These are phyloP conservation scores for Papiliotrema fonsecae DNA, from an alignment of 1,284 basidiomycete genomes.

Conservation along the genomic window DNA sequence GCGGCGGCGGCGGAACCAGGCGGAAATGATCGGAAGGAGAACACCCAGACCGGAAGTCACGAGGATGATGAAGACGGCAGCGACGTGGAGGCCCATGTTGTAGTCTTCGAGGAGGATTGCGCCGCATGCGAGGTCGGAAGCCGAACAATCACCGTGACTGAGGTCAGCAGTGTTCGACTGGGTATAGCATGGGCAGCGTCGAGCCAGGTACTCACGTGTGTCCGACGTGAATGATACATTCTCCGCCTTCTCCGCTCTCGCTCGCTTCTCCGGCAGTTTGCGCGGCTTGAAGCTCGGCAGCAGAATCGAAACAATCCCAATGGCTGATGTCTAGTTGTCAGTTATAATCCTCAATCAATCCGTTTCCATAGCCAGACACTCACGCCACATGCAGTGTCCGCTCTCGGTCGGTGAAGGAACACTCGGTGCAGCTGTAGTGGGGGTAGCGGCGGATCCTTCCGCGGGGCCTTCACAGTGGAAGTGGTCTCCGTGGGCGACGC, in stretches of 20 bases:
- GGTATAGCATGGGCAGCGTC: background rate
- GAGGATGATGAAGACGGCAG: constrained; percentile 48
- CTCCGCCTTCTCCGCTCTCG: too few species aligned
- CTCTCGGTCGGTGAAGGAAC: constrained; percentile 26
- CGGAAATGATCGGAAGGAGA: constrained; percentile 37
- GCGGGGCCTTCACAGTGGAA: constrained; percentile 27
- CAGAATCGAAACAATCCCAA: constrained; percentile 29
- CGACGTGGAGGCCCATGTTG: constrained; percentile 49
- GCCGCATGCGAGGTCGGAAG: constrained; percentile 40
- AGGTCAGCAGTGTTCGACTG: background rate
- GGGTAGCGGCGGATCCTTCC: constrained; percentile 10
- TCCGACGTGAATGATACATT: constrained; percentile 35
- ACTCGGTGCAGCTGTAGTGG: constrained; percentile 6
- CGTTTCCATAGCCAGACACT: too few species aligned
- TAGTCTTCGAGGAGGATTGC: constrained; percentile 33
- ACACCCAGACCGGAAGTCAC: constrained; percentile 44
- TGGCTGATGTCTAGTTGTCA: constrained; percentile 12
- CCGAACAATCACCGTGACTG: constrained; percentile 48
- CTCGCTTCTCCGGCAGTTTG: constrained; percentile 13
- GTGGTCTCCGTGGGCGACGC: constrained; percentile 20
- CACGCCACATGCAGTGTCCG: constrained; percentile 25
- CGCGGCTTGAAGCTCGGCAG: constrained; percentile 14
- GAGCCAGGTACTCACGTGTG: constrained; percentile 14
- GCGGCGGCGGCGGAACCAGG: constrained; percentile 13
- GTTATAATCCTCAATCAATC: too few species aligned